Base-by-base conservation (phyloP, 2,329 filamentous ascomycete genomes). In the Arthrinium puccinioides region DNA sequence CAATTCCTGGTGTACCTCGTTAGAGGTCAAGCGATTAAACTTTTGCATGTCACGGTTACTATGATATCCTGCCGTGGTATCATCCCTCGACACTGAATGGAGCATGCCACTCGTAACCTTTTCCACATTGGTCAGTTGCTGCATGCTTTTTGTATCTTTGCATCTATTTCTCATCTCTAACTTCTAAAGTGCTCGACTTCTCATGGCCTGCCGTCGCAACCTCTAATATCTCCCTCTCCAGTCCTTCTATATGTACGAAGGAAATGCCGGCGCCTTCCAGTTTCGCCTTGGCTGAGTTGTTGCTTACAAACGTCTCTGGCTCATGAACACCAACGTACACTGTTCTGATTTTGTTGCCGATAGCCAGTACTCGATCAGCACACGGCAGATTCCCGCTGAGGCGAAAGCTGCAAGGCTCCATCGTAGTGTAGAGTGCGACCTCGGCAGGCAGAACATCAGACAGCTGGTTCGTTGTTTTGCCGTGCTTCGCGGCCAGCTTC, bases 271-370 rank as follows among this genome's bases (percentile, higher is more conserved):
- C 80, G 31, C 76, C 74, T 49, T 81, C 73, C 39, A 98, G 66
- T 55, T 76, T 81, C 48, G 61, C 66, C 50, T 80, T 79, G 7
- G 88, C 88, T 40, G 81, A 74, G 46, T 94, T 97, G 42, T 84
- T 73, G 6, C 79, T 79, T 14, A 97, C 87, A 62, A 97, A 98
- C 21, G 79, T 95, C 51, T 85, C 84, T 0, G 92, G 92, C 63
- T 98, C 92, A 49, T 81, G 73, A 0, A 95, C 85, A 0, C 92
- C 92, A 20, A 94, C 80, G 49, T 90, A 94, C 5, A 98, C 87
- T 32, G 76, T 84, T 43, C 70, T 74, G 39, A 96, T 84, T 28
- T 72, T 77, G 1, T 60, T 63, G 10, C 66, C 67, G 15, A 83
- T 67, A 7, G 66, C 66, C 27, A 94, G 62, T 18, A 98, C 84